Evolutionary conservation across 441 rosid species (phyloP).

Genomic region (Brassica balearica): DNA sequence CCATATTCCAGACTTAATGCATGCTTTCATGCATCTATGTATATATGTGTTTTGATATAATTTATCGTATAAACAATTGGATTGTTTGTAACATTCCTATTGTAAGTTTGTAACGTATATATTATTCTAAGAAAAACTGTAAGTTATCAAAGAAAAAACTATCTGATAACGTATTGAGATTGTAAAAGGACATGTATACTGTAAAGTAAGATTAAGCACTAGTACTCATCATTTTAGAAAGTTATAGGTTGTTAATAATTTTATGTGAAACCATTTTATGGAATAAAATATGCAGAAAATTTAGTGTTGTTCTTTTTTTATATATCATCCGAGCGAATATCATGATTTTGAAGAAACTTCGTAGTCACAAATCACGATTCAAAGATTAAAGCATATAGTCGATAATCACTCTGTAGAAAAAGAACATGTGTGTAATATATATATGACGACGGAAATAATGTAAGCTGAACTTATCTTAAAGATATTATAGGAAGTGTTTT

Average conservation of each 20-base stretch:
- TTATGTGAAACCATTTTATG: constrained; percentile 10
- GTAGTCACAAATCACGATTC: constrained; percentile 7
- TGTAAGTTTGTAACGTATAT: constrained; percentile 10
- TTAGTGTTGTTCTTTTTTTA: background rate
- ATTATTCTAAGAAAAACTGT: background rate
- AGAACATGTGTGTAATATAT: background rate
- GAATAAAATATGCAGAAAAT: constrained; percentile 1
- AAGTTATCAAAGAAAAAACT: background rate
- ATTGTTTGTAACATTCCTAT: background rate
- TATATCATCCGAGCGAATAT: background rate
- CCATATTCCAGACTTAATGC: background rate
- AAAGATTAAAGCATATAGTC: background rate
- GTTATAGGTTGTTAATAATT: constrained; percentile 12
- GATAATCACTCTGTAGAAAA: background rate
- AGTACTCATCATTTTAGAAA: constrained; percentile 27
- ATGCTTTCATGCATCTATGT: no score
- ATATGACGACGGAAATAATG: constrained; percentile 5
- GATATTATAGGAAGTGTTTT: background rate
- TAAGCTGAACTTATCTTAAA: background rate
- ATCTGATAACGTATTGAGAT: background rate
- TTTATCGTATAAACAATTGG: background rate
- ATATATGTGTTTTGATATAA: background rate
- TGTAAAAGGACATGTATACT: constrained; percentile 14
- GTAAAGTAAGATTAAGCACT: constrained; percentile 27
- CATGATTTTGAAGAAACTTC: constrained; percentile 11